Evolutionary conservation across 371 early-diverging fungal species (phyloP).

Genomic region (Lichtheimia hyalospora): DNA sequence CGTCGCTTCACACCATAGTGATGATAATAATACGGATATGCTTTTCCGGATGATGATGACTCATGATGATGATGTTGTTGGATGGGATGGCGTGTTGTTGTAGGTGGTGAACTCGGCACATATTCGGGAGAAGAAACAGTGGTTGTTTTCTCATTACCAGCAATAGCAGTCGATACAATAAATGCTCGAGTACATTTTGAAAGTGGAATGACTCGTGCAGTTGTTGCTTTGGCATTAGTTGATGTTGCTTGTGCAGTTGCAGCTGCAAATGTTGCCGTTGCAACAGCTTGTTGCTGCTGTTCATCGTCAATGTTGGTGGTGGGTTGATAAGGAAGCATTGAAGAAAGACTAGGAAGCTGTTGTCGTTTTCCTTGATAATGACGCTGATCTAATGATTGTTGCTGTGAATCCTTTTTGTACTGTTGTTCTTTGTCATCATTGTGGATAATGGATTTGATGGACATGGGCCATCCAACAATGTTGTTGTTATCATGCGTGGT

Average conservation of each 20-base stretch:
- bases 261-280: conserved; percentile 13
- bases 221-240: conserved; percentile 12
- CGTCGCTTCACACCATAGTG: no score
- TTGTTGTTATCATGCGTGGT: conserved; percentile 14
- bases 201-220: conserved; percentile 11
- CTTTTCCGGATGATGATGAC: neutral
- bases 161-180: conserved; percentile 14
- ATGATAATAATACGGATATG: no score
- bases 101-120: no score
- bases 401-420: no score
- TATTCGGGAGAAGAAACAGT: no score
- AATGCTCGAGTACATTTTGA: conserved; percentile 13
- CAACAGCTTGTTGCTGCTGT: conserved; percentile 16
- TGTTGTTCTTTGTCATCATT: conserved; percentile 1
- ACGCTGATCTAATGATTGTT: no score
- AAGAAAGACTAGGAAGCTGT: neutral
- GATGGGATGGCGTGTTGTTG: neutral
- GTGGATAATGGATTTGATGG: conserved; percentile 44
- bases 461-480: conserved; percentile 30
- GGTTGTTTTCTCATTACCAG: neutral
- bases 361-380: no score
- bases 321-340: neutral
- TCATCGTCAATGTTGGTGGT: neutral
- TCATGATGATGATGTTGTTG: conserved; percentile 10
- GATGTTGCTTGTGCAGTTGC: conserved; percentile 17